Evolutionary conservation across 1,139 yeast genomes (phyloP), one percentile per base, ranked within the genome.

Genomic region (Suhomyces ambrosiae): DNA sequence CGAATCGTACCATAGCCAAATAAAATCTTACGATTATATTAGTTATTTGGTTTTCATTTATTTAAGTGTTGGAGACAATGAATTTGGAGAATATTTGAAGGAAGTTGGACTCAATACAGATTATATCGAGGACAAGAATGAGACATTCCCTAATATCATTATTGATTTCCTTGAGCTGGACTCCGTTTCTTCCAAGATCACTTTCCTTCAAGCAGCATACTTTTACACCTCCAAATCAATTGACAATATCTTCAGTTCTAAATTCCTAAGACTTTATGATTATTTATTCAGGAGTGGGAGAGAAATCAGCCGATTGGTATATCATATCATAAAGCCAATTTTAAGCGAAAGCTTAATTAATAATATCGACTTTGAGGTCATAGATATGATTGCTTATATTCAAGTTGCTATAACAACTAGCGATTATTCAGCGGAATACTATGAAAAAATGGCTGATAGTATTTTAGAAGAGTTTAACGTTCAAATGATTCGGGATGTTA

Each of bases 21-120:
- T n/a, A n/a, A n/a, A n/a, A 29, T 30, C 32, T 9, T 51, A 3
- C 4, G 24, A 22, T 12, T 29, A 32, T 11, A 17, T 32, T 12
- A 35, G 38, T 12, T 84, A 79, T 51, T 58, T 85, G 42, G 70
- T 79, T 32, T 71, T 84, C 49, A 56, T 83, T 10, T 85, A 69
- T 55, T 63, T 84, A 19, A 63, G 77, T 29, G 58, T 74, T 13
- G 70, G 76, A 10, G 76, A 74, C 23, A 54, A 61, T 2, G 79
- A 78, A 12, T 71, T 84, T 43, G 57, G 58, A 6, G 65, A 65
- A 23, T 61, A 68, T 26, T 48, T 82, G 40, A 61, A 66, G 37
- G 74, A 74, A 8, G 69, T 79, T 28, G 80, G 74, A 1, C 58
- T 77, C 28, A 56, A 55, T 0, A 33, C 47, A 3, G 53, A 60